These are phyloP conservation scores for Triticum turgidum DNA, from an alignment of 176 grass and related monocot species.

Conservation along the genomic window DNA sequence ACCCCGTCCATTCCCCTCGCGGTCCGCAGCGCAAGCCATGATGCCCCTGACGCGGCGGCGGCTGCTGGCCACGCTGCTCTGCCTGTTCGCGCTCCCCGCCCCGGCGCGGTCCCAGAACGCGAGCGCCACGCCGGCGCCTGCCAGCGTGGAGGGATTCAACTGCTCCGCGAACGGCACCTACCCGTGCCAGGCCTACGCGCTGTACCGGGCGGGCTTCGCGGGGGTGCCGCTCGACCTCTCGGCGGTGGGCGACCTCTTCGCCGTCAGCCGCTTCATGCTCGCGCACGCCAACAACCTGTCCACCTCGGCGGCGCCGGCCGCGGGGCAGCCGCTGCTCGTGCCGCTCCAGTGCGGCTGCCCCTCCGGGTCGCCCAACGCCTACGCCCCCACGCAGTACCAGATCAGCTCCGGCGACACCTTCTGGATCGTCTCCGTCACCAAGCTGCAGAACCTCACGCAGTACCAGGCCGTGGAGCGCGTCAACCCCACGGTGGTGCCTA, in stretches of 20 bases:
- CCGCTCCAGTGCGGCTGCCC: conserved; percentile 70
- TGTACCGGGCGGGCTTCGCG: conserved; percentile 57
- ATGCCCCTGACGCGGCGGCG: background rate
- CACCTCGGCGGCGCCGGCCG: conserved; percentile 18
- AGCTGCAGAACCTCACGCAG: conserved; percentile 80
- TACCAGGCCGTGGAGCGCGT: conserved; percentile 81
- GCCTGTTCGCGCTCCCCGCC: conserved; percentile 20
- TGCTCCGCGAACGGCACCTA: conserved; percentile 57
- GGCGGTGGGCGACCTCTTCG: conserved; percentile 68
- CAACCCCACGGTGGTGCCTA: conserved; percentile 58
- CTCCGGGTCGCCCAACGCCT: conserved; percentile 45
- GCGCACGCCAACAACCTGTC: conserved; percentile 81
- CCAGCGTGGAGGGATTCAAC: conserved; percentile 57
- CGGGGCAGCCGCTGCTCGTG: conserved; percentile 70
- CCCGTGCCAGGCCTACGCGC: conserved; percentile 84
- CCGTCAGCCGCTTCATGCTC: conserved; percentile 67
- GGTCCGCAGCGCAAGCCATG: background rate
- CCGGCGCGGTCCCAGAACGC: conserved; percentile 30
- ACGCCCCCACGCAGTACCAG: conserved; percentile 60
- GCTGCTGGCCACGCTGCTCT: conserved; percentile 15
- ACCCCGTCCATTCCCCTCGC: background rate
- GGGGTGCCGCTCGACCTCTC: conserved; percentile 34
- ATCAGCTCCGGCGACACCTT: conserved; percentile 60
- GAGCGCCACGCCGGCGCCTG: conserved; percentile 21
- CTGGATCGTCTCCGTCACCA: conserved; percentile 66